Evolutionary conservation across 768 basidiomycete species (phyloP), one percentile per base, ranked within the genome.

Genomic region (Russula sp.): DNA sequence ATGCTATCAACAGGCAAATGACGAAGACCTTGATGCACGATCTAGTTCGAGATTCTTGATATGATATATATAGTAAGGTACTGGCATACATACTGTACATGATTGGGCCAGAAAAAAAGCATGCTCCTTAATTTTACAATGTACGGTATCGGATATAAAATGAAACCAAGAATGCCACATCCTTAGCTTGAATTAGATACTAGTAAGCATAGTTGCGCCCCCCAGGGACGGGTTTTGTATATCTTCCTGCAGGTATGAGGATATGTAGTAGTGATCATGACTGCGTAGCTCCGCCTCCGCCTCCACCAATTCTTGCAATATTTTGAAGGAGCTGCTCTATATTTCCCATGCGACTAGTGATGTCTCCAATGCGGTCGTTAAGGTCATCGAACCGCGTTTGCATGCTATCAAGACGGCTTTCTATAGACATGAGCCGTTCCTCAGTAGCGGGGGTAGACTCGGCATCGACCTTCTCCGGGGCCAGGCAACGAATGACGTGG

Each of bases 401-500:
- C 63, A 66, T 20, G n/a, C 14, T 8, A 20, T 58, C 30, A 26
- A 63, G 56, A 22, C 50, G 61, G n/a, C 11, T 42, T 40, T 64
- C 65, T 3, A 66, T 22, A 3, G 56, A 66, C 9, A n/a, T 58
- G 1, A 63, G 49, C 13, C 65, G 55, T 14, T 38, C 50, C 16
- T 63, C 65, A 10, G 56, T 51, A 18, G 62, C 7, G 9, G 30
- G 10, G 6, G n/a, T 1, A 36, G n/a, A n/a, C n/a, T 16, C 18
- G 3, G 54, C 56, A 1, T 44, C 26, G 16, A 13, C 20, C 28
- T 44, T 30, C 34, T 42, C 56, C 4, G 65, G 62, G 10, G 30
- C 44, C 22, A 57, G 34, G 30, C 62, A 64, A 3, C 62, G 65
- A 52, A 67, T 60, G 18, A 67, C 40, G 56, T 48, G 38, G 16